phyloP scores from a whole-genome alignment of 202 grass and related monocot genomes.

The Eragrostis tef region DNA sequence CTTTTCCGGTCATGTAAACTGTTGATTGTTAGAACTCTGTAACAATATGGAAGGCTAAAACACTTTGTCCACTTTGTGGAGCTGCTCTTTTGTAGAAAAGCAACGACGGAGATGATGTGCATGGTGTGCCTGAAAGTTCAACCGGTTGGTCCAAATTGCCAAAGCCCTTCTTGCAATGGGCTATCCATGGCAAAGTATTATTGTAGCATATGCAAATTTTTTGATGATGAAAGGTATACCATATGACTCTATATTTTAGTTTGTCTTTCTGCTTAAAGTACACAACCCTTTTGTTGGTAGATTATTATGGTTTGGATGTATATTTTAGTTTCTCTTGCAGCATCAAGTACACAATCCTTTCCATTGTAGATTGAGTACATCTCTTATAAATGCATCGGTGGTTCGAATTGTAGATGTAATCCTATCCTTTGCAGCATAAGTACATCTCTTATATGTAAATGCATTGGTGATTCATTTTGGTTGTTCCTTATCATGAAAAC shows the following conservation, averaged over 20 bases:
- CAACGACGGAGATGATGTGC: conserved; percentile 91
- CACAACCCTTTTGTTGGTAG: not conserved
- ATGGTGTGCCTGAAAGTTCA: conserved; percentile 89
- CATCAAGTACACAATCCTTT: not conserved
- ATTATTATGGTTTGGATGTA: not conserved
- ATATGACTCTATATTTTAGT: not conserved
- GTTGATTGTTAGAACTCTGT: conserved; percentile 28
- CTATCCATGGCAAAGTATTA: conserved; percentile 88
- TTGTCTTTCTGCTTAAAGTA: not conserved
- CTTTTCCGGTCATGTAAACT: not conserved
- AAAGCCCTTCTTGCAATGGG: conserved; percentile 69
- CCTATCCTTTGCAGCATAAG: not conserved
- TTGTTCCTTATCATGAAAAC: not conserved
- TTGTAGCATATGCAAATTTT: conserved; percentile 96
- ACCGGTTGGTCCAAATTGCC: conserved; percentile 78
- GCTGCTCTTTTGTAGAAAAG: conserved; percentile 68
- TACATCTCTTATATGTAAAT: conserved; percentile 4
- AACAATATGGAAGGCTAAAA: conserved; percentile 1
- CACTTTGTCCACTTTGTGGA: conserved; percentile 35
- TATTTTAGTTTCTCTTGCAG: conserved; percentile 12
- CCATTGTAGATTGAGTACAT: not conserved
- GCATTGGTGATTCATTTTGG: not conserved
- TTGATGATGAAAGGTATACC: conserved; percentile 90
- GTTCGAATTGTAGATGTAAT: no score
- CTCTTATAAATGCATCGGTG: not conserved